phyloP scores from a whole-genome alignment of 176 grass and related monocot genomes.

The Oryza meridionalis region DNA sequence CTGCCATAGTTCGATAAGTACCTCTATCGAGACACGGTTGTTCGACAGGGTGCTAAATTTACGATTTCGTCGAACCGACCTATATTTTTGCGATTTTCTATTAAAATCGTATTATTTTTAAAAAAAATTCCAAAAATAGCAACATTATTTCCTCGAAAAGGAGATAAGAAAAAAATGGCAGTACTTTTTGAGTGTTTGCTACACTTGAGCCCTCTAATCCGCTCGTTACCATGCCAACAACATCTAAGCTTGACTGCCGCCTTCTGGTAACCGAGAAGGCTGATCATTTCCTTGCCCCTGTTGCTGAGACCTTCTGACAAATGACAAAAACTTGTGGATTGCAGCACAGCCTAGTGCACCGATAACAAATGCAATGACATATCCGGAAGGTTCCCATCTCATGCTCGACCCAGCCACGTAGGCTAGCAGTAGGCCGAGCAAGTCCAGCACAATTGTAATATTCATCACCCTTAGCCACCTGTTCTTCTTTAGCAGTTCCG shows the following conservation, averaged over 20 bases:
- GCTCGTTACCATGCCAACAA: neutral
- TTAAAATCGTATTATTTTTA: too few relatives aligned
- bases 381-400: neutral
- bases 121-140: neutral
- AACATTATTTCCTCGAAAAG: neutral
- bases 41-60: too few relatives aligned
- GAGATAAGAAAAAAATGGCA: neutral
- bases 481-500: neutral
- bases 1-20: too few relatives aligned
- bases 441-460: conserved; percentile 35
- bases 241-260: neutral
- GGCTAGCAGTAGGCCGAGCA: conserved; percentile 2
- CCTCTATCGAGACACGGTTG: too few relatives aligned
- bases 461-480: conserved; percentile 36
- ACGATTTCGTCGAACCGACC: too few relatives aligned
- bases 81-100: too few relatives aligned
- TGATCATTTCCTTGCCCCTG: neutral
- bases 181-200: neutral
- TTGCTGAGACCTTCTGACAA: neutral
- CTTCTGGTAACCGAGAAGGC: neutral
- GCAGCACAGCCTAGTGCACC: neutral
- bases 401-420: conserved; percentile 19
- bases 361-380: neutral
- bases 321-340: neutral
- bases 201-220: neutral